A percentile compares a stretch with the other conserved stretches of the same genome.
Evolutionary conservation across 139 green algal species (phyloP).

Genomic region (Chlorella sp.): DNA sequence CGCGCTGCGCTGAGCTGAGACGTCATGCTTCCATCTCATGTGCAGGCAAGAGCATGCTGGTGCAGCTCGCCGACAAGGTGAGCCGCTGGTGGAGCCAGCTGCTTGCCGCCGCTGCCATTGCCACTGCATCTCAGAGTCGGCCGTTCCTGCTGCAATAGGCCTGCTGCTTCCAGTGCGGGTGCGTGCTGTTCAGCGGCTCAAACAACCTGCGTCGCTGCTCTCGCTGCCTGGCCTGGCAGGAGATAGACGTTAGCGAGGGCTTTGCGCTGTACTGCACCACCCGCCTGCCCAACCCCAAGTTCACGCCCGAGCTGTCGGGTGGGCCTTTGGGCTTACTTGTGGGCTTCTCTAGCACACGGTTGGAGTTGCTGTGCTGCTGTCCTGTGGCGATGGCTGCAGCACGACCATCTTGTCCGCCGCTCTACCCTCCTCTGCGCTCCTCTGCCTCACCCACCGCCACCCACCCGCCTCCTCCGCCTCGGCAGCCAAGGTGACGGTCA

Average conservation of each 20-base stretch:
- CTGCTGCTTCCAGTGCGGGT: no score
- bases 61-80: slow-evolving; percentile 85
- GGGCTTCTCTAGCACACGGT: no score
- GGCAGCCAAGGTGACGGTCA: slow-evolving; percentile 77
- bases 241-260: slow-evolving; percentile 90
- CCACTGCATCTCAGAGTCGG: no score
- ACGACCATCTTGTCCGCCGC: not conserved
- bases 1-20: no score
- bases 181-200: no score
- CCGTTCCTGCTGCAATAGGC: no score
- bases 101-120: no score
- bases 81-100: no score
- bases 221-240: slow-evolving; percentile 20
- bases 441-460: not conserved
- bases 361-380: no score
- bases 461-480: not conserved
- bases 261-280: slow-evolving; percentile 95
- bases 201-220: no score
- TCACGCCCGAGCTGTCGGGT: slow-evolving; percentile 92
- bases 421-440: not conserved
- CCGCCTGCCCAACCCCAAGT: slow-evolving; percentile 92
- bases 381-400: no score
- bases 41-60: slow-evolving; percentile 42
- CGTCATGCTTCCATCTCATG: slow-evolving; percentile 36
- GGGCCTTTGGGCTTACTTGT: no score